A percentile compares a stretch with the other conserved stretches of the same genome.
Evolutionary conservation across 2,329 filamentous ascomycete species (phyloP).

Genomic region (Colletotrichum sp.): DNA sequence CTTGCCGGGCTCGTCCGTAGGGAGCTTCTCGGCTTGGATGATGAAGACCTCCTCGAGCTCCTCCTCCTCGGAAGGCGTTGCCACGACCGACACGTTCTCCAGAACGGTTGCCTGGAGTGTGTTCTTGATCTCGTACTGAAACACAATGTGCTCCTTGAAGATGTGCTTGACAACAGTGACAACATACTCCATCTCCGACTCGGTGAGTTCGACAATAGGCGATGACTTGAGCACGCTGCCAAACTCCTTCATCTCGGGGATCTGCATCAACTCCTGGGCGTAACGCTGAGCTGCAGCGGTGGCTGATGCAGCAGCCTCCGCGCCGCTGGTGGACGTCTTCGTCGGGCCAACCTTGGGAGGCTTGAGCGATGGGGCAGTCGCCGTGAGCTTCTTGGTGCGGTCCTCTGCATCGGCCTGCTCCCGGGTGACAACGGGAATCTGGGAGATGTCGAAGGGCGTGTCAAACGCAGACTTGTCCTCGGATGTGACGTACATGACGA

Average conservation of each 20-base stretch:
- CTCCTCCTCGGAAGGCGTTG: slow-evolving; percentile 80
- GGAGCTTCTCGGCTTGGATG: slow-evolving; percentile 82
- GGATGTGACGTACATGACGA: slow-evolving; percentile 96
- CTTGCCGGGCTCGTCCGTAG: slow-evolving; percentile 85
- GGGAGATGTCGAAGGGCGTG: slow-evolving; percentile 85
- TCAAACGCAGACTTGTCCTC: slow-evolving; percentile 87
- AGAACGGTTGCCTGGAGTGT: slow-evolving; percentile 89
- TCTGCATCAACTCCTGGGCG: slow-evolving; percentile 81
- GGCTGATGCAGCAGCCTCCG: slow-evolving; percentile 77
- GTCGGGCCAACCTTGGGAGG: slow-evolving; percentile 80
- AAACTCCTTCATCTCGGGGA: slow-evolving; percentile 90
- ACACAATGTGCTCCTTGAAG: slow-evolving; percentile 94
- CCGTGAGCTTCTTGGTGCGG: slow-evolving; percentile 94
- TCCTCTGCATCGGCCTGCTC: slow-evolving; percentile 97
- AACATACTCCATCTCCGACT: slow-evolving; percentile 97
- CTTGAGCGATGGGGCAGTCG: slow-evolving; percentile 90
- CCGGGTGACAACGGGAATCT: slow-evolving; percentile 90
- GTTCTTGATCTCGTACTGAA: slow-evolving; percentile 98
- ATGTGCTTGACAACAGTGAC: slow-evolving; percentile 94
- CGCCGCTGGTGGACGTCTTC: slow-evolving; percentile 71
- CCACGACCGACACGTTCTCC: slow-evolving; percentile 85
- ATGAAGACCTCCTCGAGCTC: slow-evolving; percentile 92
- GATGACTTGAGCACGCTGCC: slow-evolving; percentile 93
- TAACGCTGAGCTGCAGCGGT: slow-evolving; percentile 87
- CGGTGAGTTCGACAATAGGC: slow-evolving; percentile 83